Conservation (phyloP, 805 yeast species). For the Lipomyces sp. region DNA sequence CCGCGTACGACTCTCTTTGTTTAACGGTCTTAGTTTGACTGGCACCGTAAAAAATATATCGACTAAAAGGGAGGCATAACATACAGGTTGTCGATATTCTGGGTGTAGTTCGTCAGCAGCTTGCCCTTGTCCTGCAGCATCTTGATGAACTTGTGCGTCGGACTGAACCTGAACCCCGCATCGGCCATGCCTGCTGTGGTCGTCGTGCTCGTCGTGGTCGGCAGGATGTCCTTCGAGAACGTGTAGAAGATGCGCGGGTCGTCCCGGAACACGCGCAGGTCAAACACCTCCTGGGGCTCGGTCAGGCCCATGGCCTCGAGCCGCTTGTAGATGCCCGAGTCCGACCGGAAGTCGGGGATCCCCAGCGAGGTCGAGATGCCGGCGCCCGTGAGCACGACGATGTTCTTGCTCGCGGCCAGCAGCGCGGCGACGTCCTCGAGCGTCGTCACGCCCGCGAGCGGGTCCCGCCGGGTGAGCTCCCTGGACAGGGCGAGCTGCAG, state of each 20-base stretch:
- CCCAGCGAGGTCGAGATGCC: conserved; percentile 89
- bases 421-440: conserved; percentile 56
- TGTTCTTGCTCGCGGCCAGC: conserved; percentile 53
- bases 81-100: conserved; percentile 85
- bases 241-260: conserved; percentile 81
- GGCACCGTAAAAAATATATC: background rate
- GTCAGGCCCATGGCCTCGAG: conserved; percentile 64
- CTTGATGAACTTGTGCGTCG: conserved; percentile 76
- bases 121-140: conserved; percentile 72
- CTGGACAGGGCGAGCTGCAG: conserved; percentile 56
- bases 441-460: conserved; percentile 53
- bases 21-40: background rate
- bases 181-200: too few species aligned
- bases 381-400: conserved; percentile 84
- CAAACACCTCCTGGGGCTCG: conserved; percentile 91
- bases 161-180: conserved; percentile 62
- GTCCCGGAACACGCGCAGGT: conserved; percentile 61
- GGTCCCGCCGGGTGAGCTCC: conserved; percentile 54
- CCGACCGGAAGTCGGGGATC: conserved; percentile 88
- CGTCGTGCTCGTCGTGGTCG: conserved; percentile 62
- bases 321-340: conserved; percentile 76
- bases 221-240: conserved; percentile 81
- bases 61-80: conserved; percentile 32
- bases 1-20: conserved; percentile 50
- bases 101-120: conserved; percentile 80